Conservation (phyloP, 352 stramenopile species). For the Globisporangium barbulae region DNA sequence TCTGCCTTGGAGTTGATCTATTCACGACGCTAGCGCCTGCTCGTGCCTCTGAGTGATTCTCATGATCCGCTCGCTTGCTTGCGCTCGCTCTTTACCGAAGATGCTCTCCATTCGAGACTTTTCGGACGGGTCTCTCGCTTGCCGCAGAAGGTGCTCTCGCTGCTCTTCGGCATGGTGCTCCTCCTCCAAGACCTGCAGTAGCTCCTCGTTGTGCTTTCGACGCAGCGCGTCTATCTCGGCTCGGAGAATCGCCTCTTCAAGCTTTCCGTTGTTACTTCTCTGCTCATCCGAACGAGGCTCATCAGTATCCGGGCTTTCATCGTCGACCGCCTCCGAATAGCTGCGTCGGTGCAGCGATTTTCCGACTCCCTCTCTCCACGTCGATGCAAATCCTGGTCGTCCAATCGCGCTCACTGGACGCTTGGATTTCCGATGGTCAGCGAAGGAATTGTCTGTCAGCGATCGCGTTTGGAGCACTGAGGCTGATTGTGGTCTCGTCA, state of each 20-base stretch:
- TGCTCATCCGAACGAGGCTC: background rate
- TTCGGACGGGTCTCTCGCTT: slow-evolving; percentile 36
- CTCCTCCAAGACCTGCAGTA: slow-evolving; percentile 67
- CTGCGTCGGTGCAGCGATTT: background rate
- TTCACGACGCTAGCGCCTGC: slow-evolving; percentile 36
- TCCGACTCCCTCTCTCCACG: background rate
- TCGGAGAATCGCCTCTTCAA: slow-evolving; percentile 19
- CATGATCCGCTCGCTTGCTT: slow-evolving; percentile 83
- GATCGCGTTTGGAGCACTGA: slow-evolving; percentile 33
- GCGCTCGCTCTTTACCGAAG: slow-evolving; percentile 63
- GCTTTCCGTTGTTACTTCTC: slow-evolving; percentile 13
- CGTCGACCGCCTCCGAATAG: slow-evolving; percentile 7
- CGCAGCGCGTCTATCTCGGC: slow-evolving; percentile 51
- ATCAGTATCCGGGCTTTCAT: slow-evolving; percentile 18
- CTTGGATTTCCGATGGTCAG: slow-evolving; percentile 5
- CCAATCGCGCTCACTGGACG: slow-evolving; percentile 35
- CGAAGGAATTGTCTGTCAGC: slow-evolving; percentile 18
- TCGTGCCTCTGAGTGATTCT: slow-evolving; percentile 71
- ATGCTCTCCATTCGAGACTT: slow-evolving; percentile 56
- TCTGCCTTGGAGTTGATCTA: slow-evolving; percentile 18
- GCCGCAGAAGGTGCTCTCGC: slow-evolving; percentile 55
- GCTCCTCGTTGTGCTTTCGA: slow-evolving; percentile 64
- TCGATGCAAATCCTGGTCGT: slow-evolving; percentile 20
- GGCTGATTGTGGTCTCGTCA: slow-evolving; percentile 35
- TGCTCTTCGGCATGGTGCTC: slow-evolving; percentile 83